Base-by-base conservation (phyloP, 345 rosid species). In the Boechera retrofracta region DNA sequence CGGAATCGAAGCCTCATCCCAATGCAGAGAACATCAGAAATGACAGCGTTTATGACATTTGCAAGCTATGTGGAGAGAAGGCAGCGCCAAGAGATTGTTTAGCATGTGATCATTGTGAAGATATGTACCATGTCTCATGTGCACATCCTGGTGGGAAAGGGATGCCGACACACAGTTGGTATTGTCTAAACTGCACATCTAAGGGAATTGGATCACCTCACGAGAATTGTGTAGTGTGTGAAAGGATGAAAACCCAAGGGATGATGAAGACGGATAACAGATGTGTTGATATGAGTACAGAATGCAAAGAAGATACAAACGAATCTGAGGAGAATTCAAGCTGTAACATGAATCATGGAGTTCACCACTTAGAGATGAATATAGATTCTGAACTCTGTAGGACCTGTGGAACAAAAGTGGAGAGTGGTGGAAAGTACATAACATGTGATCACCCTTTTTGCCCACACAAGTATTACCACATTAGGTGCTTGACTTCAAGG, bases 91-190 rank as follows among this genome's bases (percentile, higher is more conserved):
- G 62, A 80, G 85, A 86, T 61, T 86, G 86, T 74, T 85, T 95
- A 79, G 89, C 91, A 18, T 95, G 98, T 76, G 94, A 91, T 84
- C 89, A 94, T 35, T 95, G 99, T 11, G 97, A 92, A 80, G 91
- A 87, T 65, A 84, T 85, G 76, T 89, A 87, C 82, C 99, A 92
- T 75, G 84, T 92, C 80, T 80, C 89, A 64, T 95, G 98, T 75
- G 90, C 87, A 61, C 81, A 87, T 65, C 96, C 96, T 39, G 89
- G 89, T 64, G 84, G 86, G 65, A 82, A 81, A 61, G 87, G 82
- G 80, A 89, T 87, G 69, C 88, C 93, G 16, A 86, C 78, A 0
- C 83, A 56, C 77, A 86, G 80, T 45, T 95, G 98, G 99, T 91
- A 88, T 73, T 95, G 99, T 80, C 77, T 74, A 33, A 79, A 61